phyloP scores from a whole-genome alignment of 164 flowering plant genomes.

The Annona cherimola region DNA sequence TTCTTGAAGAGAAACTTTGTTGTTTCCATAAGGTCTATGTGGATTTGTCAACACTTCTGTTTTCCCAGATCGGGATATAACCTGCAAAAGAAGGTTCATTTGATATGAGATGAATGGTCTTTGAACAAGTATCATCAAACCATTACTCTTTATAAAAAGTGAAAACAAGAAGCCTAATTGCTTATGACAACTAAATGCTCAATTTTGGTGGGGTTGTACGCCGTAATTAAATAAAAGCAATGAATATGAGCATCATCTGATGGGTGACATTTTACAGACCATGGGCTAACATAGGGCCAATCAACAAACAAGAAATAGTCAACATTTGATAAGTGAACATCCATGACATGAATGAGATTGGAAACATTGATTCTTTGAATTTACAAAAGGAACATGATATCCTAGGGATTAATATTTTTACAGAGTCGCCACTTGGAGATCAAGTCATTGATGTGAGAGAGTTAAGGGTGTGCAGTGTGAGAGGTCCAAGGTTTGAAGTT shows the following conservation, averaged over 20 bases:
- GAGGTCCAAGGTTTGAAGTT: too few relatives aligned
- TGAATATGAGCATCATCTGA: not conserved
- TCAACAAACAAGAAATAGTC: not conserved
- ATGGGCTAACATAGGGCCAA: not conserved
- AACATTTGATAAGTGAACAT: not conserved
- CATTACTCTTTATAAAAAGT: not conserved
- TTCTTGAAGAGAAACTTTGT: constrained; percentile 67
- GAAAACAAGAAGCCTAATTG: not conserved
- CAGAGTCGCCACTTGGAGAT: too few relatives aligned
- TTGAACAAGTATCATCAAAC: not conserved
- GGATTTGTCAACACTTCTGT: constrained; percentile 65
- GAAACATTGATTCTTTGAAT: too few relatives aligned
- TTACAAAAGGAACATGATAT: too few relatives aligned
- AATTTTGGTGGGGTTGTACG: not conserved
- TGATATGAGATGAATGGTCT: not conserved
- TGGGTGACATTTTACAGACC: not conserved
- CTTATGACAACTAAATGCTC: not conserved
- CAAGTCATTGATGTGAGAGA: too few relatives aligned
- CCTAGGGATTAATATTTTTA: too few relatives aligned
- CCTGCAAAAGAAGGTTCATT: constrained; percentile 36
- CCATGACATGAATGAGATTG: not conserved
- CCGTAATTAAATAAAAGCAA: not conserved
- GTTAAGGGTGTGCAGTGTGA: too few relatives aligned
- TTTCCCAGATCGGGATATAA: constrained; percentile 76
- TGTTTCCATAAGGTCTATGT: constrained; percentile 92